A percentile compares a stretch with the other conserved stretches of the same genome.
These are phyloP conservation scores for Globisporangium rhizosaccharum DNA, from an alignment of 352 stramenopile genomes.

Conservation along the genomic window DNA sequence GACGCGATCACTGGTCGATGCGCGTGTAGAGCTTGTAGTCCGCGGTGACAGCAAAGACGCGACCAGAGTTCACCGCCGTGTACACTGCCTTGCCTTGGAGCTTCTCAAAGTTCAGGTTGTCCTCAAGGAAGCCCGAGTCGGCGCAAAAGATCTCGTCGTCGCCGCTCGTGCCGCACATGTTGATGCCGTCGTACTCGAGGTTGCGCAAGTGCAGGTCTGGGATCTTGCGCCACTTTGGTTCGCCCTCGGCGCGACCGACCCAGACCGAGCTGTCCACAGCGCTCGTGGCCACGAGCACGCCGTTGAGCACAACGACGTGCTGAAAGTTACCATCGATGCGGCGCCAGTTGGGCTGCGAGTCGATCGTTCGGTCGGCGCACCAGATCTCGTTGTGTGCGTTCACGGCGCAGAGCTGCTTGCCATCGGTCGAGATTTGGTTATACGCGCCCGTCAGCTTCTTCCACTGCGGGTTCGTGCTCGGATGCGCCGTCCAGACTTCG, in stretches of 20 bases:
- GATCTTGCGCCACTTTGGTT: slow-evolving; percentile 20
- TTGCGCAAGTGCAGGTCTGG: slow-evolving; percentile 13
- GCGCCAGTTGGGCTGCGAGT: slow-evolving; percentile 9
- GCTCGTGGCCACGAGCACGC: slow-evolving; percentile 8
- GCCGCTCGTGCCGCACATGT: slow-evolving; percentile 16
- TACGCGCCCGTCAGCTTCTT: slow-evolving; percentile 10
- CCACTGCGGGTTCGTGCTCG: slow-evolving; percentile 11
- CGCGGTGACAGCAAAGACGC: slow-evolving; percentile 10
- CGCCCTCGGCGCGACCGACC: slow-evolving; percentile 12
- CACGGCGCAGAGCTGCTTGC: slow-evolving; percentile 23
- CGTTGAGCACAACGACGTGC: slow-evolving; percentile 12
- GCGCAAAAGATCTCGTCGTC: slow-evolving; percentile 15
- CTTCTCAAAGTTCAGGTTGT: slow-evolving; percentile 6
- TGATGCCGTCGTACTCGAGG: slow-evolving; percentile 22
- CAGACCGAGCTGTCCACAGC: slow-evolving; percentile 15
- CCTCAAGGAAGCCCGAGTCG: slow-evolving; percentile 5
- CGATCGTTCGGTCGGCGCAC: slow-evolving; percentile 20
- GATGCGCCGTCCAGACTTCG: slow-evolving; percentile 15
- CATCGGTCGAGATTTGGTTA: slow-evolving; percentile 22
- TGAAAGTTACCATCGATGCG: not conserved
- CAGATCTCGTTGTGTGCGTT: slow-evolving; percentile 16
- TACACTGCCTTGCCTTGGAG: slow-evolving; percentile 6
- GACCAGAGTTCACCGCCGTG: not conserved
- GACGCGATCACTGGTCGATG: not conserved
- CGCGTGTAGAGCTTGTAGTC: slow-evolving; percentile 9